Percentiles rank a stretch among this genome's conserved stretches.
These are phyloP conservation scores for Penicillium antarcticum DNA, from an alignment of 495 filamentous ascomycete species.

Conservation along the genomic window DNA sequence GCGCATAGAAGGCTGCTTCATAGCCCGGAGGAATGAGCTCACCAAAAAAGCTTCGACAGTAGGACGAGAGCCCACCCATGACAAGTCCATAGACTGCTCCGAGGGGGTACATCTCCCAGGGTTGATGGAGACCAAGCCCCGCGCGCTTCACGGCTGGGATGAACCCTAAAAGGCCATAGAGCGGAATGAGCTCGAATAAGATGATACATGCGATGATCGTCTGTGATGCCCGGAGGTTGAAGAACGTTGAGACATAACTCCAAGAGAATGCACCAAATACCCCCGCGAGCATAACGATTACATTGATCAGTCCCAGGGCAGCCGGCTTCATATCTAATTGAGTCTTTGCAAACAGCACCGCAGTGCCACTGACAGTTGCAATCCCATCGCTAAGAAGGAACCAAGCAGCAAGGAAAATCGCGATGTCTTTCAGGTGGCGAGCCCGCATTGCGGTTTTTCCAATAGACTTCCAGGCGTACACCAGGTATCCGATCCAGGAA, in stretches of 20 bases:
- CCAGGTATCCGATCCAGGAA: constrained; percentile 61
- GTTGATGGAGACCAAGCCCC: constrained; percentile 84
- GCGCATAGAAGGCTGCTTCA: constrained; percentile 92
- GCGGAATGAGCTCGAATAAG: constrained; percentile 85
- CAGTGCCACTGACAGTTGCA: constrained; percentile 91
- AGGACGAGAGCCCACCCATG: constrained; percentile 86
- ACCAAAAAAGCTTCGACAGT: constrained; percentile 89
- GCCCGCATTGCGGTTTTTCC: constrained; percentile 76
- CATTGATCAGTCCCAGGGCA: constrained; percentile 87
- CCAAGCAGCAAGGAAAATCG: constrained; percentile 88
- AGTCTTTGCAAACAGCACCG: constrained; percentile 93
- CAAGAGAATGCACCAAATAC: constrained; percentile 88
- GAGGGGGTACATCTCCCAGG: constrained; percentile 96
- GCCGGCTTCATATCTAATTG: constrained; percentile 84
- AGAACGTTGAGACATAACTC: constrained; percentile 66
- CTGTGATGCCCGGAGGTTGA: constrained; percentile 68
- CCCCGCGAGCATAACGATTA: constrained; percentile 79
- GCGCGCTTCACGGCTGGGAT: constrained; percentile 72
- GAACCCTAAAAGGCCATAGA: constrained; percentile 90
- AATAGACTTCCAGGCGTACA: constrained; percentile 81
- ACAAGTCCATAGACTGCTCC: constrained; percentile 91
- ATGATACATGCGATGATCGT: constrained; percentile 89
- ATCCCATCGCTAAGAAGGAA: constrained; percentile 93
- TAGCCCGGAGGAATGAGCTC: constrained; percentile 91
- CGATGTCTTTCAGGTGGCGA: constrained; percentile 75